These are phyloP conservation scores for Fagus sylvatica DNA, from an alignment of 306 rosid genomes.

Conservation along the genomic window DNA sequence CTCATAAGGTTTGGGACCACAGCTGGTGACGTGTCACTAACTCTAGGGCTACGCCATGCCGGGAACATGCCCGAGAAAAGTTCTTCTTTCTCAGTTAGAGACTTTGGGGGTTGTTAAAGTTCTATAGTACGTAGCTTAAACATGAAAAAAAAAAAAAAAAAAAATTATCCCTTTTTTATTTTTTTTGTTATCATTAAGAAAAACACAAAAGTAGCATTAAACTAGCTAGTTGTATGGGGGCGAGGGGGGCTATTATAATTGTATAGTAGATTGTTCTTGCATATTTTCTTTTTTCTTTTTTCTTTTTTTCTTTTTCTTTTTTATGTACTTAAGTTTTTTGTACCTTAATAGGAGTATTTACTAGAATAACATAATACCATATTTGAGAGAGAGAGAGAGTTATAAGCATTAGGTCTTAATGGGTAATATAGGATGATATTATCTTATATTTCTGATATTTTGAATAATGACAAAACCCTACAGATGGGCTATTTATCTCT, in stretches of 20 bases:
- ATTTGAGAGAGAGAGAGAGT: background rate
- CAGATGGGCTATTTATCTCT: background rate
- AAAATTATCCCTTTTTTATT: slow-evolving; percentile 20
- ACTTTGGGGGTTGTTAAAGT: slow-evolving; percentile 66
- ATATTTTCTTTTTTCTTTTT: background rate
- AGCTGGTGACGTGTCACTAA: slow-evolving; percentile 92
- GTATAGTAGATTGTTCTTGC: slow-evolving; percentile 54
- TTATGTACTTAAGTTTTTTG: slow-evolving; percentile 33
- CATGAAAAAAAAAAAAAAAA: slow-evolving; percentile 24
- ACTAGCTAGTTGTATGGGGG: slow-evolving; percentile 36
- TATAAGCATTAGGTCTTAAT: background rate
- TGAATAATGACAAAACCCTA: slow-evolving; percentile 21
- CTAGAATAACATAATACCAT: slow-evolving; percentile 26
- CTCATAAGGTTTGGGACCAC: slow-evolving; percentile 88
- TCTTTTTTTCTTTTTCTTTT: too few relatives aligned
- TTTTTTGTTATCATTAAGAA: slow-evolving; percentile 30
- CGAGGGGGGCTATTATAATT: slow-evolving; percentile 43
- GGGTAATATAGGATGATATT: background rate
- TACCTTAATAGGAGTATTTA: slow-evolving; percentile 33
- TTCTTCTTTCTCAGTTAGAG: slow-evolving; percentile 73
- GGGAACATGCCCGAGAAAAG: slow-evolving; percentile 73
- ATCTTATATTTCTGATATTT: background rate
- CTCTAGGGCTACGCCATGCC: slow-evolving; percentile 93
- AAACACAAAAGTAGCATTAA: slow-evolving; percentile 37
- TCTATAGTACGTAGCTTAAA: slow-evolving; percentile 11